Evolutionary conservation across 306 rosid genomes (phyloP).

Genomic region (Vigna mungo): DNA sequence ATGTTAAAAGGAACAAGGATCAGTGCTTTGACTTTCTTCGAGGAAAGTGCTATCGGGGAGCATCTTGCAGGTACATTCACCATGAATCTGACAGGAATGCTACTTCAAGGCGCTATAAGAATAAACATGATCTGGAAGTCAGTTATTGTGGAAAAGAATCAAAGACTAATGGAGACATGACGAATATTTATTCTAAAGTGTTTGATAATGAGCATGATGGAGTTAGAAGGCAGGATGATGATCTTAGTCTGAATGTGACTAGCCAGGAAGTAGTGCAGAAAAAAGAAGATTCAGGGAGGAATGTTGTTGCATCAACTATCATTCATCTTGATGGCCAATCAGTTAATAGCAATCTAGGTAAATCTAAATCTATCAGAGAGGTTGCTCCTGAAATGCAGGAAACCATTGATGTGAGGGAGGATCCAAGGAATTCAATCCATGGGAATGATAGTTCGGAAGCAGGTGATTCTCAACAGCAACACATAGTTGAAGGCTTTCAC

Average conservation of each 20-base stretch:
- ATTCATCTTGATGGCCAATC: conserved; percentile 41
- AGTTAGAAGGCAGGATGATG: conserved; percentile 55
- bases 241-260: conserved; percentile 46
- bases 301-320: conserved; percentile 41
- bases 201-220: conserved; percentile 53
- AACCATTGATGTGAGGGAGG: conserved; percentile 47
- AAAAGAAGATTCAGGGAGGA: conserved; percentile 49
- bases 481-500: conserved; percentile 48
- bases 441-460: conserved; percentile 45
- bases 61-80: conserved; percentile 78
- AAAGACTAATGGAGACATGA: conserved; percentile 48
- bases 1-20: conserved; percentile 65
- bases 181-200: conserved; percentile 45
- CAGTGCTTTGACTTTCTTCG: conserved; percentile 75
- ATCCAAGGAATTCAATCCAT: conserved; percentile 37
- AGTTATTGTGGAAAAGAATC: conserved; percentile 48
- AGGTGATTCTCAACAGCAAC: conserved; percentile 48
- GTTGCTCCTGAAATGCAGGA: conserved; percentile 47
- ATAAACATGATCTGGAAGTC: conserved; percentile 61
- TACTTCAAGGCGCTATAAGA: conserved; percentile 63
- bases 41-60: conserved; percentile 89
- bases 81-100: conserved; percentile 66
- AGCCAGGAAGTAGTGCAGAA: conserved; percentile 51
- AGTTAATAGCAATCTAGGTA: conserved; percentile 44
- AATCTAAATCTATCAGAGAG: conserved; percentile 52